Evolutionary conservation across 768 basidiomycete genomes (phyloP), one percentile per base, ranked within the genome.

Genomic region (Glaciozyma antarctica): DNA sequence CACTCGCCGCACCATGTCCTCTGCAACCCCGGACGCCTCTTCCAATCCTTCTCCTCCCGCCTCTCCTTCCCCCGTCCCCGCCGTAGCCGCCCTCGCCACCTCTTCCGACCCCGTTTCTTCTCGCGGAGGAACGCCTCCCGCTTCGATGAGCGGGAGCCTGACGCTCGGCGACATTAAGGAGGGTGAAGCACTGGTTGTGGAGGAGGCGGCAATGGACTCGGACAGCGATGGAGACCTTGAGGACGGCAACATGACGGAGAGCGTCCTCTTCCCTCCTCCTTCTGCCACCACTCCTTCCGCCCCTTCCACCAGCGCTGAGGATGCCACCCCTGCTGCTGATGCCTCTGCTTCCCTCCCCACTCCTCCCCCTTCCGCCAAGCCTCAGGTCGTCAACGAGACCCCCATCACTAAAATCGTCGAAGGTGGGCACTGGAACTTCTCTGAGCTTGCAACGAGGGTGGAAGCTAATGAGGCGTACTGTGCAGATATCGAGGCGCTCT

Each of bases 321-420:
- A 15, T 41, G 5, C 38, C 13, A 6, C 38, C 13, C 38, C 38
- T 41, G 38, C 38, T 41, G 12, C 38, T 7, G 49, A n/a, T 51
- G 49, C 49, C n/a, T n/a, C 49, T 9, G 49, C 49, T 15, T n/a
- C 49, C 9, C 49, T 51, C 21, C 55, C 55, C 17, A 41, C 55
- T 38, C 34, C 55, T 19, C 32, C 54, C 9, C 32, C 54, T 30
- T 22, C 34, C 32, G 54, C n/a, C 49, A 48, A n/a, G 21, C 21
- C 47, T 19, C 47, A 19, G 47, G 47, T 16, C 47, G 38, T 15
- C 38, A 41, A 15, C 38, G 49, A 30, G 30, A 38, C 38, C 21
- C 34, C 38, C 55, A 32, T n/a, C 55, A n/a, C 55, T 22, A 56
- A 41, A 41, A 56, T 34, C 38, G n/a, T n/a, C 55, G 55, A 51